phyloP scores from a whole-genome alignment of 345 rosid genomes.

The Gossypium sturtianum region DNA sequence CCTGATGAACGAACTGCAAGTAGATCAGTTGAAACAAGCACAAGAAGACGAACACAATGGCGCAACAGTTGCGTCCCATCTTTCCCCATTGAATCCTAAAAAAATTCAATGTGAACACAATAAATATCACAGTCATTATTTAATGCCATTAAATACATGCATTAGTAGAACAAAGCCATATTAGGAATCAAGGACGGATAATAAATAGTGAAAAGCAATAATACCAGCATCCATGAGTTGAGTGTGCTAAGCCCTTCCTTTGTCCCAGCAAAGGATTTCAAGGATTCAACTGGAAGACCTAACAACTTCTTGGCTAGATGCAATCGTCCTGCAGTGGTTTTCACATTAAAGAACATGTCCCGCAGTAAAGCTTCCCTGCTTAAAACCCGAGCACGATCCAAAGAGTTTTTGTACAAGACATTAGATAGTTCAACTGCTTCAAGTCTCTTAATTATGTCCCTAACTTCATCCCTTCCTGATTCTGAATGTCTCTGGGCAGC shows the following conservation, averaged over 20 bases:
- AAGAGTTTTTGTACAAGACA: slow-evolving; percentile 57
- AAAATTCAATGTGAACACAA: slow-evolving; percentile 9
- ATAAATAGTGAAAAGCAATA: slow-evolving; percentile 12
- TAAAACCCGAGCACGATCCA: slow-evolving; percentile 52
- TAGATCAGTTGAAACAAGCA: slow-evolving; percentile 88
- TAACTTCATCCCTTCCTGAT: slow-evolving; percentile 87
- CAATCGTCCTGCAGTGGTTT: slow-evolving; percentile 82
- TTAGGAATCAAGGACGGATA: slow-evolving; percentile 3
- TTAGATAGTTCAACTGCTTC: slow-evolving; percentile 88
- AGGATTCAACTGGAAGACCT: slow-evolving; percentile 67
- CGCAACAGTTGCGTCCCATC: slow-evolving; percentile 98
- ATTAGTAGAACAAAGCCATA: slow-evolving; percentile 14
- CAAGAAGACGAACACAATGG: slow-evolving; percentile 97
- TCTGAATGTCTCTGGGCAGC: slow-evolving; percentile 73
- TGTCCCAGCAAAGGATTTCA: slow-evolving; percentile 96
- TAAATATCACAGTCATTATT: background rate
- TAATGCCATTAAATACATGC: slow-evolving; percentile 1
- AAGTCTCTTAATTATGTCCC: slow-evolving; percentile 85
- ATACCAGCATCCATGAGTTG: slow-evolving; percentile 98
- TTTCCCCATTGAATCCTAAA: slow-evolving; percentile 97
- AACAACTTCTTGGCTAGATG: slow-evolving; percentile 86
- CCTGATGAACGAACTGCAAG: slow-evolving; percentile 94
- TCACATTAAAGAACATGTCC: slow-evolving; percentile 84
- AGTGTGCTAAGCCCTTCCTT: slow-evolving; percentile 80
- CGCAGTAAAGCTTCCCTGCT: slow-evolving; percentile 74